Evolutionary conservation across 371 early-diverging fungal genomes (phyloP).

Genomic region (Chytridiales sp.): DNA sequence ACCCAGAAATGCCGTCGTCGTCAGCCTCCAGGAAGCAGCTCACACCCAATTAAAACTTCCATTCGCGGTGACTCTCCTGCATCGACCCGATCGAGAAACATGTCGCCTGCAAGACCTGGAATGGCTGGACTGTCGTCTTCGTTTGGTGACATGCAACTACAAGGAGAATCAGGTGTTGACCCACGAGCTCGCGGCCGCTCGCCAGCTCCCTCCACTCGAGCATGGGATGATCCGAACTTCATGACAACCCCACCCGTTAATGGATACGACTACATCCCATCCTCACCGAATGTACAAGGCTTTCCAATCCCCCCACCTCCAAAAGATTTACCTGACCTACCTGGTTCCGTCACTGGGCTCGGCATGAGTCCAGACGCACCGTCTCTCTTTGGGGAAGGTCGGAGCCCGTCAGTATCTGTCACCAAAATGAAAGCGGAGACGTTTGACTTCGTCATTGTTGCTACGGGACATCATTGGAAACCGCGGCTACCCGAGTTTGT

Average conservation of each 20-base stretch:
- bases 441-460: constrained; percentile 57
- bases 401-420: background rate
- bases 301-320: too few relatives aligned
- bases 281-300: background rate
- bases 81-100: background rate
- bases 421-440: constrained; percentile 12
- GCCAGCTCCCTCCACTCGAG: background rate
- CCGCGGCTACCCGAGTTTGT: constrained; percentile 52
- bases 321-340: too few relatives aligned
- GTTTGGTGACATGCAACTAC: too few relatives aligned
- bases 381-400: too few relatives aligned
- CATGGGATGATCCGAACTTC: background rate
- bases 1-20: constrained; percentile 19
- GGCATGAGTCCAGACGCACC: background rate
- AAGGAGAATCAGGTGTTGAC: too few relatives aligned
- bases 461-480: constrained; percentile 54
- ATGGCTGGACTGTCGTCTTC: constrained; percentile 2
- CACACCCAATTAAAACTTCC: background rate
- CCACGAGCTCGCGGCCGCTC: constrained; percentile 3
- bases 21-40: background rate
- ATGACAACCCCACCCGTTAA: constrained; percentile 11
- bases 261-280: constrained; percentile 9
- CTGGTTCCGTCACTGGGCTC: too few relatives aligned
- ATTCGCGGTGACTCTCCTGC: constrained; percentile 6
- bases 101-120: constrained; percentile 2